phyloP scores from a whole-genome alignment of 164 flowering plant genomes.

The Chimonanthus salicifolius region DNA sequence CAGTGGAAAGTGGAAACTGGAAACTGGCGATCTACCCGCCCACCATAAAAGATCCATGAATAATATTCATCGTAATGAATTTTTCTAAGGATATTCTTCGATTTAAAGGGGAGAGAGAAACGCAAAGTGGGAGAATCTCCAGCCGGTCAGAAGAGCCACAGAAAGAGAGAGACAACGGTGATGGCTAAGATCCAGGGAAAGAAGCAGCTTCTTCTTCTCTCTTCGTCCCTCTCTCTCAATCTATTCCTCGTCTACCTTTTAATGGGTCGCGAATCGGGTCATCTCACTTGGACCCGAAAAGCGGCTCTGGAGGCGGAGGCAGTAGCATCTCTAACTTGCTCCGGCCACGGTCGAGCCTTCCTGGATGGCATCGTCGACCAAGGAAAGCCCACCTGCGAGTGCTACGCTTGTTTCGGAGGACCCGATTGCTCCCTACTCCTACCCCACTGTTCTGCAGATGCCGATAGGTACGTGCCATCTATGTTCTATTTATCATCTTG shows the following conservation, averaged over 20 bases:
- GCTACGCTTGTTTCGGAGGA: slow-evolving; percentile 2
- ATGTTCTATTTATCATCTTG: not conserved
- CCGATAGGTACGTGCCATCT: not conserved
- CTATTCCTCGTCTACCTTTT: slow-evolving; percentile 1
- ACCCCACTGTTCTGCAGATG: slow-evolving; percentile 1
- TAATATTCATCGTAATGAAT: no score
- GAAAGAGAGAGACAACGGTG: no score
- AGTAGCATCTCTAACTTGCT: slow-evolving; percentile 4
- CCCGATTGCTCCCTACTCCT: slow-evolving; percentile 8
- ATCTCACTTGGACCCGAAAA: slow-evolving; percentile 6
- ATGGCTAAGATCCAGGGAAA: no score
- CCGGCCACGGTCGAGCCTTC: slow-evolving; percentile 9
- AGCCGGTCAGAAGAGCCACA: no score
- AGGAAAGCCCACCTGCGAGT: slow-evolving; percentile 5
- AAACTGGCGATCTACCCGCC: no score
- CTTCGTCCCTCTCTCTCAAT: not conserved
- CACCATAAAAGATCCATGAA: no score
- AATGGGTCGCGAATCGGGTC: not conserved
- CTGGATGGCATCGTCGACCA: not conserved
- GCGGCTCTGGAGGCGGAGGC: slow-evolving; percentile 6
- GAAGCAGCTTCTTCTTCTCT: no score
- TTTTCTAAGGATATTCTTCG: no score
- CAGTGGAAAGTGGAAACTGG: no score
- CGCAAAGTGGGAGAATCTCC: no score
- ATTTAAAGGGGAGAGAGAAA: no score